Evolutionary conservation across 345 rosid genomes (phyloP).

Genomic region (Theobroma cacao): DNA sequence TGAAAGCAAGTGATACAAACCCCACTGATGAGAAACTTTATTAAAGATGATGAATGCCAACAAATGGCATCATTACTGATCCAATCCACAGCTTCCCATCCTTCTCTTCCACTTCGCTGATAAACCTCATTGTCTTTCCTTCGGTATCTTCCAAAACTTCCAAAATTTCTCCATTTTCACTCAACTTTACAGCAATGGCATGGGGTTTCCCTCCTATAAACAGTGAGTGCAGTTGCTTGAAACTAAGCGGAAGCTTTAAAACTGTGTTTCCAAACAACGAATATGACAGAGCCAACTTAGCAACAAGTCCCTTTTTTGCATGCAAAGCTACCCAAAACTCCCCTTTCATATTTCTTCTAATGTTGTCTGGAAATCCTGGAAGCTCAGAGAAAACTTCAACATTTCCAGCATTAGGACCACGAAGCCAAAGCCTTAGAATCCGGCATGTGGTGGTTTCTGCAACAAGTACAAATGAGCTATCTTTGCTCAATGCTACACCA

Average conservation of each 20-base stretch:
- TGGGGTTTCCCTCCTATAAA: constrained; percentile 56
- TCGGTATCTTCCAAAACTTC: constrained; percentile 50
- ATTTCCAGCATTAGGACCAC: constrained; percentile 38
- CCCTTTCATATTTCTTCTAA: constrained; percentile 51
- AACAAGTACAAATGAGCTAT: constrained; percentile 48
- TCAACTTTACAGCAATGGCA: constrained; percentile 58
- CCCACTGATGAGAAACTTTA: not conserved
- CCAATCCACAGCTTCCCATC: constrained; percentile 68
- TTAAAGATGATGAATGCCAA: constrained; percentile 47
- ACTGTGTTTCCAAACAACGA: constrained; percentile 41
- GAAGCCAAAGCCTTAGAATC: constrained; percentile 51
- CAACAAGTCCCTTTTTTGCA: constrained; percentile 45
- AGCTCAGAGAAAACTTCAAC: constrained; percentile 48
- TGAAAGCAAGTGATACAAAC: not conserved
- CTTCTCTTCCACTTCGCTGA: constrained; percentile 76
- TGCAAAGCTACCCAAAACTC: constrained; percentile 86
- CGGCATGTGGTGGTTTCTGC: constrained; percentile 45
- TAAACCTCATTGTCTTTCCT: constrained; percentile 49
- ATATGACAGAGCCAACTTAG: constrained; percentile 36
- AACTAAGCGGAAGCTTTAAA: constrained; percentile 40
- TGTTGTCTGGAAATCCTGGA: constrained; percentile 67
- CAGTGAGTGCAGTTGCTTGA: constrained; percentile 50
- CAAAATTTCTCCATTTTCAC: constrained; percentile 50
- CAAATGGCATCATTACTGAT: constrained; percentile 59
- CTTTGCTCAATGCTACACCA: constrained; percentile 71